Conservation (phyloP, 1,284 basidiomycete species). For the Schizophyllum amplum region DNA sequence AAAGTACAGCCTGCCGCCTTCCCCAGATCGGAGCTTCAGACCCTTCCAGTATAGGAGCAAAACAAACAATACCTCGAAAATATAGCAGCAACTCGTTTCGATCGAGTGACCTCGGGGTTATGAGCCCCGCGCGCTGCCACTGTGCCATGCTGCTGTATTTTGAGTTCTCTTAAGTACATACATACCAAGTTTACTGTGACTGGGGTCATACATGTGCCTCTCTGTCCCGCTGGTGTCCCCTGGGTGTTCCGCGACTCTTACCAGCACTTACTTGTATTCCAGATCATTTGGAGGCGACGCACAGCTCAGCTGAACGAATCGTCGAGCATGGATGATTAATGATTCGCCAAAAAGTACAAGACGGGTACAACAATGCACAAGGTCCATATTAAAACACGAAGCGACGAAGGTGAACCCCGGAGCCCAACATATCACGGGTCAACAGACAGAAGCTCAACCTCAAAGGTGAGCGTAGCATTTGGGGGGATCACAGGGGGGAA, state of each 20-base stretch:
- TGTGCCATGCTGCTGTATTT: neutral
- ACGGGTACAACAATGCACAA: neutral
- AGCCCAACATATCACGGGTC: neutral
- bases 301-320: too few relatives aligned
- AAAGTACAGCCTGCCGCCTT: too few relatives aligned
- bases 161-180: too few relatives aligned
- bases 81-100: constrained; percentile 1
- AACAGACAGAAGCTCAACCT: constrained; percentile 60
- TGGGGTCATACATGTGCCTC: too few relatives aligned
- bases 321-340: neutral
- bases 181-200: too few relatives aligned
- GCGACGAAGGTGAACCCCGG: neutral
- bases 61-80: too few relatives aligned
- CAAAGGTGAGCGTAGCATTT: constrained; percentile 70
- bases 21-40: too few relatives aligned
- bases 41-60: too few relatives aligned
- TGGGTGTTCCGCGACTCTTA: too few relatives aligned
- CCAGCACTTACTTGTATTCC: too few relatives aligned
- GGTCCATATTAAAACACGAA: neutral
- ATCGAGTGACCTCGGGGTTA: constrained; percentile 1
- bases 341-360: neutral
- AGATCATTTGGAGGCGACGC: too few relatives aligned
- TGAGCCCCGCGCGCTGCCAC: constrained; percentile 1
- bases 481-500: constrained; percentile 80
- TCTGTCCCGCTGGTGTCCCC: too few relatives aligned